These are phyloP conservation scores for Zymoseptoria crescenta DNA, from an alignment of 2,329 filamentous ascomycete species.

Conservation along the genomic window DNA sequence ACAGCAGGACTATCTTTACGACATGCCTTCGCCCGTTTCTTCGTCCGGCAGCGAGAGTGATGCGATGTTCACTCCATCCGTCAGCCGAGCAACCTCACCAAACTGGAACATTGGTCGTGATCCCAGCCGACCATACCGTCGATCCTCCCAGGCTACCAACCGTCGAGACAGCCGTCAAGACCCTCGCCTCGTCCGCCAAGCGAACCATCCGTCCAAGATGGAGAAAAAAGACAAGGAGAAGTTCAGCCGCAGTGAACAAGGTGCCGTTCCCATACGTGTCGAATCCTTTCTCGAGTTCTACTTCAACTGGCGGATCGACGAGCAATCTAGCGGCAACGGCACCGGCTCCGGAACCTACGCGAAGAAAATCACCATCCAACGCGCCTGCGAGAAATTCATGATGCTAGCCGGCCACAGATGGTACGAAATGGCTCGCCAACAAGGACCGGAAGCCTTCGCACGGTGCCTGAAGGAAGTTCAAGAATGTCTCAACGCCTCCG, in stretches of 20 bases:
- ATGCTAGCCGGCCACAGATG: slow-evolving; percentile 4
- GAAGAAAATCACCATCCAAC: slow-evolving; percentile 13
- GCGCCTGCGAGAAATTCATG: slow-evolving; percentile 1
- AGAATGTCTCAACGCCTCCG: slow-evolving; percentile 2
- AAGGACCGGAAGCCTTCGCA: slow-evolving; percentile 3
- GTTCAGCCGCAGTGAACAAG: slow-evolving; percentile 9
- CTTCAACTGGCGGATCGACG: slow-evolving; percentile 6
- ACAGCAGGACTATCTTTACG: background rate
- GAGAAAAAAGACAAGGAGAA: slow-evolving; percentile 18
- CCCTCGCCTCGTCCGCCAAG: background rate
- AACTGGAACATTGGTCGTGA: background rate
- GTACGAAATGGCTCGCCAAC: background rate
- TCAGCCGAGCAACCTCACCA: slow-evolving; percentile 9
- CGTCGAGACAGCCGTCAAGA: background rate
- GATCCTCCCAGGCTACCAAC: background rate
- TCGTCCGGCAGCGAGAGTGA: slow-evolving; percentile 6
- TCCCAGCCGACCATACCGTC: background rate
- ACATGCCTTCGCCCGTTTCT: background rate
- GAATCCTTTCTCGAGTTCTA: slow-evolving; percentile 10
- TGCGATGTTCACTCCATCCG: slow-evolving; percentile 9
- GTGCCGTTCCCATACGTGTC: slow-evolving; percentile 5
- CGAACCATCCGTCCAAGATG: background rate
- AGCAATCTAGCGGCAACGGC: slow-evolving; percentile 17
- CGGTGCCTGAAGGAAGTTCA: slow-evolving; percentile 2
- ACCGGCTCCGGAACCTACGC: slow-evolving; percentile 12